Conservation (phyloP, 352 stramenopile species). For the Phytophthora citricola region DNA sequence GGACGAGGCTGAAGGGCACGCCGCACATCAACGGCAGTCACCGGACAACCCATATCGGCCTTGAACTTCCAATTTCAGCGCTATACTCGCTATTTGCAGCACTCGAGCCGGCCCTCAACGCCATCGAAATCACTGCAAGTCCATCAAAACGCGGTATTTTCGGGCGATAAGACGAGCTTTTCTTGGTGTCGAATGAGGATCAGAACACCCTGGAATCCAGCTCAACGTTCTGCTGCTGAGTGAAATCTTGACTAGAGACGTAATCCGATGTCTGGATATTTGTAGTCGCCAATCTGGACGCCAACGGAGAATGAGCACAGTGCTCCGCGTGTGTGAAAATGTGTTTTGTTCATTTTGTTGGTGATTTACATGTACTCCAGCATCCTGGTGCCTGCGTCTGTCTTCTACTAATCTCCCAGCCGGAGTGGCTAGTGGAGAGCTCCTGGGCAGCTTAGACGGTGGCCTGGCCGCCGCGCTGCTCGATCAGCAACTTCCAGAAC, state of each 20-base stretch:
- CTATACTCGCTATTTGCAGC: constrained; percentile 29
- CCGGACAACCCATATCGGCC: constrained; percentile 26
- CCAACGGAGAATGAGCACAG: constrained; percentile 14
- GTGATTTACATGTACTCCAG: constrained; percentile 39
- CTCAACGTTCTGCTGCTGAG: constrained; percentile 6
- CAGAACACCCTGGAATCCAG: constrained; percentile 23
- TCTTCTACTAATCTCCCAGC: constrained; percentile 33
- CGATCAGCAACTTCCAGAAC: constrained; percentile 92
- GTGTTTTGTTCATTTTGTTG: constrained; percentile 32
- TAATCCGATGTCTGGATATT: constrained; percentile 2
- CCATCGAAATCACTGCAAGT: background rate
- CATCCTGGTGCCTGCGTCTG: constrained; percentile 34
- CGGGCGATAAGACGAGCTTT: constrained; percentile 30
- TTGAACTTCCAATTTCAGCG: constrained; percentile 34
- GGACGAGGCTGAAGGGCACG: constrained; percentile 35
- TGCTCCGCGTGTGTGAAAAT: constrained; percentile 20
- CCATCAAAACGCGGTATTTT: constrained; percentile 34
- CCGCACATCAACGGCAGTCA: constrained; percentile 40
- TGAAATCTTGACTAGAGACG: constrained; percentile 10
- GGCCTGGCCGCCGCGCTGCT: constrained; percentile 82
- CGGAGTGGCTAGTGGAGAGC: constrained; percentile 12
- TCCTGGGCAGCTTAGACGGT: constrained; percentile 62
- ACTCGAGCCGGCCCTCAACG: background rate
- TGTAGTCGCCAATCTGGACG: background rate
- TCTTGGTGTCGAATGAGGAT: constrained; percentile 19